Evolutionary conservation across 129 eudicot species (phyloP), one percentile per base, ranked within the genome.

Genomic region (Pittosporum tobira): DNA sequence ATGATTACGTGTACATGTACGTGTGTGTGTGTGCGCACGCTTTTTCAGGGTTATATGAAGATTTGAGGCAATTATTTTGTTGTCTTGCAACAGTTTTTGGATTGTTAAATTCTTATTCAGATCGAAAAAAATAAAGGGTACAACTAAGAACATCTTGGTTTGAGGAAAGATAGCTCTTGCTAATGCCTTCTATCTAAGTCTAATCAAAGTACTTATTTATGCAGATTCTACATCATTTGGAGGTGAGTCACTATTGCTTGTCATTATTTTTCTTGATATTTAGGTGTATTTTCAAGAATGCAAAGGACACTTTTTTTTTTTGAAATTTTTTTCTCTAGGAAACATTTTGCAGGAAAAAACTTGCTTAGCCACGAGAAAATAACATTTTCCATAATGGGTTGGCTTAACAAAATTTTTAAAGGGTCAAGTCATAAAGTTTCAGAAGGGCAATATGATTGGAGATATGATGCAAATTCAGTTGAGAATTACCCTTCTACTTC

Each of bases 401-500:
- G 94, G 96, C 70, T 88, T 61, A 61, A 73, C 71, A 84, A 75
- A 69, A 69, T 66, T 69, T 84, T 78, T 63, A 83, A 81, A 63
- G 82, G 89, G 65, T 88, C 94, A 51, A 77, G 67, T 65, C 78
- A 62, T 63, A 77, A 58, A 34, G 68, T 81, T 63, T 73, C 84
- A 47, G 85, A 88, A 68, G 91, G 91, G 21, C 77, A n/a, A n/a
- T n/a, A n/a, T n/a, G n/a, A n/a, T n/a, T n/a, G n/a, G n/a, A n/a
- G 80, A 60, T 76, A 72, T 75, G 79, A 59, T 63, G 73, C 78
- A 5, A 66, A 84, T 44, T 65, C 81, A 27, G 62, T 51, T 38
- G 87, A 68, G 45, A 77, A 84, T 77, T 27, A 69, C 49, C 90
- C 94, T 65, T 79, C 96, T 11, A 81, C 84, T 65, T 81, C 96